phyloP scores from a whole-genome alignment of 768 basidiomycete genomes.

The Phanerochaete carnosa region DNA sequence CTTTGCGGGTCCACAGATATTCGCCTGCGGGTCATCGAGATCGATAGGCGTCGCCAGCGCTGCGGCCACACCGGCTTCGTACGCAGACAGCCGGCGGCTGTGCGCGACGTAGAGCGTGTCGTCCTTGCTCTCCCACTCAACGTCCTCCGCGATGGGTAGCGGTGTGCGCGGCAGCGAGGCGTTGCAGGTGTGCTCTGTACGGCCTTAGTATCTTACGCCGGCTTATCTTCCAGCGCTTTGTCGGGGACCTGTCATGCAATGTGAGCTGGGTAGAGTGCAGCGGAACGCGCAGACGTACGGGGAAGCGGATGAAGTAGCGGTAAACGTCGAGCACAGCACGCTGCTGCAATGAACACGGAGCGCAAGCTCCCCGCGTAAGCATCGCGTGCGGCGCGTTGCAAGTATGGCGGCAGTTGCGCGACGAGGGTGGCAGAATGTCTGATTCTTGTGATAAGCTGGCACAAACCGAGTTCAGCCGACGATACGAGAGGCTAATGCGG shows the following conservation, averaged over 20 bases:
- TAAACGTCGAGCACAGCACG: conserved; percentile 49
- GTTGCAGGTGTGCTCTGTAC: neutral
- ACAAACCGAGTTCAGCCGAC: neutral
- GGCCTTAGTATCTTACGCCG: neutral
- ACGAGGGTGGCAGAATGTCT: conserved; percentile 59
- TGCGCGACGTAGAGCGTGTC: neutral
- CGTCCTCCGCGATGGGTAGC: neutral
- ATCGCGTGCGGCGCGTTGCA: conserved; percentile 52
- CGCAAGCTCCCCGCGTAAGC: conserved; percentile 59
- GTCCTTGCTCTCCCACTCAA: neutral
- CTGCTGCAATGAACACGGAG: conserved; percentile 60
- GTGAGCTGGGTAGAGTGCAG: neutral
- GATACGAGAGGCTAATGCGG: neutral
- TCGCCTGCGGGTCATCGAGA: neutral
- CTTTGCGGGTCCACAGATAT: neutral
- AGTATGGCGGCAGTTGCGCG: conserved; percentile 42
- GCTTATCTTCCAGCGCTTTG: conserved; percentile 29
- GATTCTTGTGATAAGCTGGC: conserved; percentile 55
- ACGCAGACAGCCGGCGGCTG: neutral
- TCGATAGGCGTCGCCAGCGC: neutral
- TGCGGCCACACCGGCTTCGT: neutral
- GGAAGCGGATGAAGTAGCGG: conserved; percentile 60
- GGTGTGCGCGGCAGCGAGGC: neutral
- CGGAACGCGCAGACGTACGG: conserved; percentile 39
- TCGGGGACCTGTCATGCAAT: conserved; percentile 38